These are phyloP conservation scores for Malus hybrid DNA, from an alignment of 331 rosid genomes.

Conservation along the genomic window DNA sequence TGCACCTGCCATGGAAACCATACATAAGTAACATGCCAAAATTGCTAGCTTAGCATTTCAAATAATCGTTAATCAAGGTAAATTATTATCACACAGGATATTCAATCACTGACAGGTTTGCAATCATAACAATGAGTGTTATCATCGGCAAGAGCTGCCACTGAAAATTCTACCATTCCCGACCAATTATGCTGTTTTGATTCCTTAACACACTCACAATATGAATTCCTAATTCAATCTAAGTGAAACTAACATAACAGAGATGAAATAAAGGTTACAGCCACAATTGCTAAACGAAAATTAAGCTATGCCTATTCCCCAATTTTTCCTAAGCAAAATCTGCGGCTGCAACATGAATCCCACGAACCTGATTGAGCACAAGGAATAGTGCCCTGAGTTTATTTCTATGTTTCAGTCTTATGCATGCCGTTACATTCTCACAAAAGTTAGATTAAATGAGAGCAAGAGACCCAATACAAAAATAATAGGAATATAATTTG, in stretches of 20 bases:
- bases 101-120: neutral
- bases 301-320: neutral
- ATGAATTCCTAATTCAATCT: neutral
- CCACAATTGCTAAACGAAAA: neutral
- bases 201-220: neutral
- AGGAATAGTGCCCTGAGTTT: neutral
- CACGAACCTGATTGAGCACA: neutral
- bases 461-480: neutral
- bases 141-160: neutral
- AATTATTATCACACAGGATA: neutral
- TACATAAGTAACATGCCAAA: neutral
- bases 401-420: neutral
- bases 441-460: neutral
- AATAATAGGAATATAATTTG: neutral
- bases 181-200: neutral
- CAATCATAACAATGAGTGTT: neutral
- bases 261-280: neutral
- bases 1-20: slow-evolving; percentile 43
- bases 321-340: neutral
- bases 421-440: neutral
- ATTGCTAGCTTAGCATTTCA: neutral
- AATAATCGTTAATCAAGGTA: neutral
- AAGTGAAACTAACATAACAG: neutral
- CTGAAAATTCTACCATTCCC: neutral
- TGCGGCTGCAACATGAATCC: neutral